Evolutionary conservation across 2,329 filamentous ascomycete genomes (phyloP), one percentile per base, ranked within the genome.

Genomic region (Myriosclerotinia scirpicola): DNA sequence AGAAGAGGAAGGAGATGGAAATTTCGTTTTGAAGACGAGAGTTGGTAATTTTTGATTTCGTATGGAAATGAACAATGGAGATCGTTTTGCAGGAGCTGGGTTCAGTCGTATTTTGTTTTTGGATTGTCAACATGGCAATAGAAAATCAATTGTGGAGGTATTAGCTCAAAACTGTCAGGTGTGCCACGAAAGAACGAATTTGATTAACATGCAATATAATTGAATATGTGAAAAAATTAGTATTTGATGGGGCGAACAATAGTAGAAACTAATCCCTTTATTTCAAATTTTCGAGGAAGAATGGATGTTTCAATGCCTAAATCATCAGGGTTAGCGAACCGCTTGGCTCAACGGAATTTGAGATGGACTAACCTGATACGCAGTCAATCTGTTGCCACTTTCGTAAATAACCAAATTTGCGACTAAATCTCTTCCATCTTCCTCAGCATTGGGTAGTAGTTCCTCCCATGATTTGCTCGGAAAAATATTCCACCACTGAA

Each of bases 401-500:
- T 96, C 88, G 78, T 90, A 99, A 55, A 82, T 81, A 15, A 99
- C 84, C 69, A 97, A 77, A 6, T 80, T 81, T 50, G 81, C 82
- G 12, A 96, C 86, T 44, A 97, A 79, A 69, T 90, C 84, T 67
- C 85, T 82, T 38, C 87, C 89, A 17, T 80, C 79, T 0, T 81
- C 77, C 38, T 86, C 83, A 0, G 87, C 83, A 6, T 81, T 82
- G 0, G 86, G 86, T 53, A 98, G 79, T 22, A 97, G 81, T 1
- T 85, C 83, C 1, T 86, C 81, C 93, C 93, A 97, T 0, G 80
- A 69, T 70, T 84, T 84, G 0, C 81, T 78, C 5, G 87, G 84
- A 75, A 96, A 97, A 17, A 87, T 81, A 52, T 87, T 85, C 79
- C 97, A 99, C 77, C 93, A 96, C 17, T 93, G 91, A 84, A 96